Evolutionary conservation across 2,329 filamentous ascomycete species (phyloP).

Genomic region (Colletotrichum paranaense): DNA sequence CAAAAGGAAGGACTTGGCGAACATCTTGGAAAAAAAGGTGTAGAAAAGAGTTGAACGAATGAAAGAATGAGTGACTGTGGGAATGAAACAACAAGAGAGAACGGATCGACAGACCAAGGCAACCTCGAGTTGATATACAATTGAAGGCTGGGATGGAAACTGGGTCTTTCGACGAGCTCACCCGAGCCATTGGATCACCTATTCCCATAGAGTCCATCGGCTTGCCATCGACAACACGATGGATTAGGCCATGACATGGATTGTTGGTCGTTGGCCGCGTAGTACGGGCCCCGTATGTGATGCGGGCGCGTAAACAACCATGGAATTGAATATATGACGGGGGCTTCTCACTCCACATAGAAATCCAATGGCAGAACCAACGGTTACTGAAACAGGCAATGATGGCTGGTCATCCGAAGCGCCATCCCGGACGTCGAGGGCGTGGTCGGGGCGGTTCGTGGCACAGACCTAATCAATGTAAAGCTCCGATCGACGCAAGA

Average conservation of each 20-base stretch:
- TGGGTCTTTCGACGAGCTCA: background rate
- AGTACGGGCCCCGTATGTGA: background rate
- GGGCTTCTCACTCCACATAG: slow-evolving; percentile 14
- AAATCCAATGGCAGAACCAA: slow-evolving; percentile 16
- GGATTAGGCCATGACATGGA: background rate
- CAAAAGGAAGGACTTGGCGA: slow-evolving; percentile 30
- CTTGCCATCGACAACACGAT: background rate
- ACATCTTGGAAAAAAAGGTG: slow-evolving; percentile 18
- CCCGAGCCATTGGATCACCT: background rate
- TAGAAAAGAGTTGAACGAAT: background rate
- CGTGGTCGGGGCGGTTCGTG: slow-evolving; percentile 5
- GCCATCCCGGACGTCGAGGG: background rate
- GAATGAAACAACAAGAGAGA: background rate
- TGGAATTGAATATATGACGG: slow-evolving; percentile 18
- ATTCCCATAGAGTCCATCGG: background rate
- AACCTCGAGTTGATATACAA: slow-evolving; percentile 13
- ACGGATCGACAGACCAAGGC: background rate
- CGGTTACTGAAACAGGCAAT: slow-evolving; percentile 14
- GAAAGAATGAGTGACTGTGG: slow-evolving; percentile 22
- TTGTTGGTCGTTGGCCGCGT: slow-evolving; percentile 5
- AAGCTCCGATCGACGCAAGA: slow-evolving; percentile 27
- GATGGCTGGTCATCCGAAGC: slow-evolving; percentile 13
- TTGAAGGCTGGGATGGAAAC: background rate
- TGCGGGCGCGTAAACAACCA: slow-evolving; percentile 23
- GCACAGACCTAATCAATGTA: slow-evolving; percentile 27